Evolutionary conservation across 1,139 yeast species (phyloP), one percentile per base, ranked within the genome.

Genomic region (Saccharomycopsis crataegensis): DNA sequence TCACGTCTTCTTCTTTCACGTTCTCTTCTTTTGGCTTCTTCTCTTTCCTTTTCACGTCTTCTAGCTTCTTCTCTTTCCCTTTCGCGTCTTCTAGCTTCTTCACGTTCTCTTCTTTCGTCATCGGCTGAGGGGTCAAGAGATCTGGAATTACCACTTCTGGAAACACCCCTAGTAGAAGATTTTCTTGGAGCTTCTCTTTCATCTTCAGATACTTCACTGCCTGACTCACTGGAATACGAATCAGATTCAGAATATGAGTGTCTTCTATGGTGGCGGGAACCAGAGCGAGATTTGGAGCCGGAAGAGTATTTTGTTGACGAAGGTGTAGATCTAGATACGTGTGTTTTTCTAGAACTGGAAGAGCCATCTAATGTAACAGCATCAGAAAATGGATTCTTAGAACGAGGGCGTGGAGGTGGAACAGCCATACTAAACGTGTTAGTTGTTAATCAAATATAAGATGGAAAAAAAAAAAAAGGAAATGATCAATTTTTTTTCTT

Each of bases 321-420:
- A 52, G 48, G 17, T 36, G 34, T 17, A 54, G 56, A 33, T 55
- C 49, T 5, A 51, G 52, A 16, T 56, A 55, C n/a, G 57, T 40
- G 2, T 11, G 43, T 17, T 14, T 43, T 49, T 14, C 48, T 22
- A 40, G 44, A 34, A 36, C 46, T 46, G 22, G 46, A 46, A 16
- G 50, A 37, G 16, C 37, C 50, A 12, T 49, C 53, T 6, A 47
- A 14, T n/a, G 55, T 41, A 14, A 56, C 42, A 3, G 59, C 55
- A 38, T 56, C 59, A 16, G 56, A 41, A 36, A 57, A 57, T 3
- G 59, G 59, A 43, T 57, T 57, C 33, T 50, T 54, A 9, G 59
- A 55, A 14, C 42, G 41, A 31, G 59, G 59, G 22, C 57, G 54
- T 6, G 57, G 57, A 6, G 59, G 59, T 6, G 59, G 48, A 22